phyloP scores from a whole-genome alignment of 345 rosid species.

The Combretum micranthum region DNA sequence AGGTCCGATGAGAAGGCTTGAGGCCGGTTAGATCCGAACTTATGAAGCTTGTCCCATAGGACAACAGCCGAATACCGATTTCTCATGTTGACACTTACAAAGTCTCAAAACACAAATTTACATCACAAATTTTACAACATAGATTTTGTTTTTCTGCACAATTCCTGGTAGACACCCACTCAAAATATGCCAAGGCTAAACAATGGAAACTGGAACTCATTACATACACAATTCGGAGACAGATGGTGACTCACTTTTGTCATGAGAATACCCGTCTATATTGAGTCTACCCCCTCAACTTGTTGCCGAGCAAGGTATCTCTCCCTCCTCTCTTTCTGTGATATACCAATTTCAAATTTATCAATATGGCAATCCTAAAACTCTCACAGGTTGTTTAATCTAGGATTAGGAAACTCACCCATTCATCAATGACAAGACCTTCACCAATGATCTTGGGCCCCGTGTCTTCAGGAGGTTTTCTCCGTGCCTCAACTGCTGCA shows the following conservation, averaged over 20 bases:
- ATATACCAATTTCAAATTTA: background rate
- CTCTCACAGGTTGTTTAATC: background rate
- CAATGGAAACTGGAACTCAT: background rate
- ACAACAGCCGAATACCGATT: no score
- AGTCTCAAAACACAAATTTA: slow-evolving; percentile 15
- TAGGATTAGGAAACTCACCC: slow-evolving; percentile 47
- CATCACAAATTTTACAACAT: slow-evolving; percentile 13
- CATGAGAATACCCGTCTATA: slow-evolving; percentile 8
- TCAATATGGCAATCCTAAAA: no score
- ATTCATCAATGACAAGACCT: slow-evolving; percentile 99
- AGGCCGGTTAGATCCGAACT: no score
- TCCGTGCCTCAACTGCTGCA: slow-evolving; percentile 73
- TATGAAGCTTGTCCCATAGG: no score
- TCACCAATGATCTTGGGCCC: slow-evolving; percentile 88
- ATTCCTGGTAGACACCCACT: slow-evolving; percentile 12
- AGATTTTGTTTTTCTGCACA: slow-evolving; percentile 17
- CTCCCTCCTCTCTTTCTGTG: slow-evolving; percentile 92
- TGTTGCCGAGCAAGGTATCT: slow-evolving; percentile 92
- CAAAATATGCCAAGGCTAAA: slow-evolving; percentile 17
- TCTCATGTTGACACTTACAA: no score
- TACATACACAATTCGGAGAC: slow-evolving; percentile 2
- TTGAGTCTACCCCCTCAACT: slow-evolving; percentile 68
- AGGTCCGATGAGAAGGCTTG: no score
- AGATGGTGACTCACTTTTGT: no score
- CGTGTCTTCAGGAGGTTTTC: slow-evolving; percentile 75